Base-by-base conservation (phyloP, 2,329 filamentous ascomycete genomes). In the Lachnellula subtilissima region DNA sequence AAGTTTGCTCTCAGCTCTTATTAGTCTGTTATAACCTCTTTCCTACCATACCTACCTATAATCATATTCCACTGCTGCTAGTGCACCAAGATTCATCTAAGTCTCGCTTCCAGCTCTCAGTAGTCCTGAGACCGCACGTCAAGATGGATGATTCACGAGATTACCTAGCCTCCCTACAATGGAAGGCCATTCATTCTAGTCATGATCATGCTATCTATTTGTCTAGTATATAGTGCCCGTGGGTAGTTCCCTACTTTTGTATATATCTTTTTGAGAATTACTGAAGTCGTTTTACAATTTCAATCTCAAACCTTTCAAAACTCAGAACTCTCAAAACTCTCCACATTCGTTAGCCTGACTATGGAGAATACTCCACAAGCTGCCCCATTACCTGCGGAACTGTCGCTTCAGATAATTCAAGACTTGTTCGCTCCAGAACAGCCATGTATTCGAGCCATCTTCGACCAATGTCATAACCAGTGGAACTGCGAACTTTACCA, bases 401-500 rank as follows among this genome's bases (percentile, higher is more conserved):
- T 57, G 4, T 25, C 53, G 36, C 11, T 32, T 32, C 47, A 19
- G 28, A 19, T 57, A 19, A 40, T 54, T 15, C 17, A 19, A 17
- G 4, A 48, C 2, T 17, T 40, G 12, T 14, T 54, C 32, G 35
- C 51, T 35, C 43, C 55, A 5, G 15, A 51, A 32, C 1, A 9
- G 28, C 28, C 11, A 12, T 32, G 28, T 9, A 32, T 32, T 32
- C 28, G 9, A 32, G 28, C 28, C 28, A 32, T 32, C 28, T 32
- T 32, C 9, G 28, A 32, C 45, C 19, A 48, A 19, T 42, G 39
- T 19, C 39, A 8, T 28, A 23, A 58, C 35, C 37, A 48, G 15
- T 58, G 52, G 55, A 14, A 17, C 11, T 58, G 52, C 45, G n/a
- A 45, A 14, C 15, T 45, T 35, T 48, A 43, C 17, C 35, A 45